Conservation (phyloP, 78 protist species). For the Bigelowiella natans region DNA sequence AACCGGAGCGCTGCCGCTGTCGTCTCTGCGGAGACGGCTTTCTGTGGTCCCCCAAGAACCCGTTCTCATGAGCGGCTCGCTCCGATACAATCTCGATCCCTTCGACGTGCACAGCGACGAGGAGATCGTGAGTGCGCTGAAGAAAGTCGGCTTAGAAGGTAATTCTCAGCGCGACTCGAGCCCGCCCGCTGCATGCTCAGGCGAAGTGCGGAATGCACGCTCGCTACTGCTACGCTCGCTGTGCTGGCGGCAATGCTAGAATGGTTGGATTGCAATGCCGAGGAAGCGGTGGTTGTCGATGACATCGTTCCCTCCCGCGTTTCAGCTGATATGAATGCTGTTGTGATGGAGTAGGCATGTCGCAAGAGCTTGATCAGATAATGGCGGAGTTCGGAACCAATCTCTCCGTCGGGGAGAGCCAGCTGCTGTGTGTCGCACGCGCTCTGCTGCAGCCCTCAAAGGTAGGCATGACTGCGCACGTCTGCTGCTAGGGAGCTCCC, state of each 20-base stretch:
- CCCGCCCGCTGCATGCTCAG: no score
- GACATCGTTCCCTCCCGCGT: no score
- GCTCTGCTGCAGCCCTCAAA: slow-evolving; percentile 48
- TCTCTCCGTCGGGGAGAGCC: slow-evolving; percentile 78
- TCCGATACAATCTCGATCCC: slow-evolving; percentile 80
- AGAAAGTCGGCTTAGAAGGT: not conserved
- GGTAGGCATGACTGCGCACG: no score
- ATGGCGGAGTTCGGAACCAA: slow-evolving; percentile 54
- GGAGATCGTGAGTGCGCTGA: not conserved
- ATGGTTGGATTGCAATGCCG: no score
- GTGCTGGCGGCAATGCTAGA: no score
- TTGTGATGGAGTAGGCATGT: no score
- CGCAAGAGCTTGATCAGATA: not conserved
- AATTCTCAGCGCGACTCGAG: no score
- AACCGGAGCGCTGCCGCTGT: slow-evolving; percentile 20
- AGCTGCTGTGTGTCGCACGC: slow-evolving; percentile 79
- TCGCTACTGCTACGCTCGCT: no score
- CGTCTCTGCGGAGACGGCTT: slow-evolving; percentile 54
- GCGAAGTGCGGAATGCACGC: no score
- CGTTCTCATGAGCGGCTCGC: slow-evolving; percentile 54
- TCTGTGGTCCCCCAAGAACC: slow-evolving; percentile 87
- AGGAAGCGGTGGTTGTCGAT: no score
- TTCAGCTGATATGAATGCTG: no score
- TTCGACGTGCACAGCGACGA: slow-evolving; percentile 10
- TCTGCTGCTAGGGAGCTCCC: no score